These are phyloP conservation scores for Aaosphaeria arxii DNA, from an alignment of 2,329 filamentous ascomycete genomes.

Conservation along the genomic window DNA sequence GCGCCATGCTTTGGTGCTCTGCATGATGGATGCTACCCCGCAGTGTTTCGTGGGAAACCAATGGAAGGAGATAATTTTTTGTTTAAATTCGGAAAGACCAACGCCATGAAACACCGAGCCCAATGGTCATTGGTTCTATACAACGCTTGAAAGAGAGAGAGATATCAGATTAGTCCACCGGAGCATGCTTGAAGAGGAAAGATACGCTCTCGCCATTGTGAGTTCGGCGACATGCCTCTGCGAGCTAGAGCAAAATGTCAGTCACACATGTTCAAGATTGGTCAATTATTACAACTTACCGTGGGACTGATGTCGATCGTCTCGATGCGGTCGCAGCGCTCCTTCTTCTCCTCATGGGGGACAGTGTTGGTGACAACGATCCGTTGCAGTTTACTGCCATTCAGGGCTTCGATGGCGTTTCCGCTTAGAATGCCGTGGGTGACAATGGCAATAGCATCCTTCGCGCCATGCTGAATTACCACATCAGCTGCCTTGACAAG, in stretches of 20 bases:
- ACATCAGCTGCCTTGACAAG: conserved; percentile 85
- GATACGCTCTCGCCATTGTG: conserved; percentile 69
- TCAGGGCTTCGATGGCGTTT: conserved; percentile 82
- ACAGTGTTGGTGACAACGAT: conserved; percentile 92
- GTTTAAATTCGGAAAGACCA: too few species aligned
- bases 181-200: conserved; percentile 68
- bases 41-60: too few species aligned
- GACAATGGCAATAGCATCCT: conserved; percentile 88
- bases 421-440: conserved; percentile 91
- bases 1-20: too few species aligned
- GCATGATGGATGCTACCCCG: too few species aligned
- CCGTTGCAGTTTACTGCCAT: conserved; percentile 70
- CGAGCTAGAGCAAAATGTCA: conserved; percentile 44
- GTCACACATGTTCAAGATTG: neutral
- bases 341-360: conserved; percentile 75
- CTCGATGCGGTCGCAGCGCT: conserved; percentile 73
- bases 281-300: conserved; percentile 30
- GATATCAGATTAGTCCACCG: conserved; percentile 41
- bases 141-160: conserved; percentile 30
- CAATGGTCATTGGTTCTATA: conserved; percentile 68
- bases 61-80: too few species aligned
- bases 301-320: conserved; percentile 92
- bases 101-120: too few species aligned
- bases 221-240: conserved; percentile 69
- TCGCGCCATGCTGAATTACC: conserved; percentile 80